phyloP scores from a whole-genome alignment of 352 stramenopile species.

The Phytophthora syringae region DNA sequence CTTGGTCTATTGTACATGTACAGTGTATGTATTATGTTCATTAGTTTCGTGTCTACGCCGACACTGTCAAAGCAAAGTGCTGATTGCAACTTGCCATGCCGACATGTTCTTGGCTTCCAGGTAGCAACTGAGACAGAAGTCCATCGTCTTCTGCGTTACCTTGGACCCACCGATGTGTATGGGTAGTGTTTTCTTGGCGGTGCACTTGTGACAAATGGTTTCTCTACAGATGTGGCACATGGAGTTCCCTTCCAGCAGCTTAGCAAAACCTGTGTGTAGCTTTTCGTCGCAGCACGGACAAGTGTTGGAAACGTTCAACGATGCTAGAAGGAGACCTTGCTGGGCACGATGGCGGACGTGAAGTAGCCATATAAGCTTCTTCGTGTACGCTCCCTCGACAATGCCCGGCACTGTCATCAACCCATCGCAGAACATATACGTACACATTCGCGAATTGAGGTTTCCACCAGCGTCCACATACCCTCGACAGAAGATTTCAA shows the following conservation, averaged over 20 bases:
- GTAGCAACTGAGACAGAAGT: constrained; percentile 63
- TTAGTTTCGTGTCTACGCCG: constrained; percentile 2
- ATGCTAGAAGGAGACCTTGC: neutral
- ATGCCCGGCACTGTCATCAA: constrained; percentile 41
- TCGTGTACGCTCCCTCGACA: constrained; percentile 55
- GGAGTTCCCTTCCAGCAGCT: constrained; percentile 31
- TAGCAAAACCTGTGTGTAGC: constrained; percentile 25
- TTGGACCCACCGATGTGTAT: constrained; percentile 14
- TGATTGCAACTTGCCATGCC: constrained; percentile 49
- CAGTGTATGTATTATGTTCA: too few relatives aligned
- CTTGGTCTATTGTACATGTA: too few relatives aligned
- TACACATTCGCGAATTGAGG: constrained; percentile 26
- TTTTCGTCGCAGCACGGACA: constrained; percentile 40
- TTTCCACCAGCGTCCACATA: constrained; percentile 39
- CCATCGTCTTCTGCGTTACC: constrained; percentile 33
- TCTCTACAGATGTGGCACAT: constrained; percentile 40
- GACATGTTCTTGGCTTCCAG: constrained; percentile 46
- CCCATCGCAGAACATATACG: constrained; percentile 43
- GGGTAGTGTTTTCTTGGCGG: constrained; percentile 45
- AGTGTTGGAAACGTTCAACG: constrained; percentile 16
- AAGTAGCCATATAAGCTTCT: constrained; percentile 57
- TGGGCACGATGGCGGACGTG: constrained; percentile 4
- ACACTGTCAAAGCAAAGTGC: constrained; percentile 15
- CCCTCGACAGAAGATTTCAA: constrained; percentile 51
- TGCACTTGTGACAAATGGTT: constrained; percentile 49